These are phyloP conservation scores for Daedaleopsis sinensis DNA, from an alignment of 768 basidiomycete species.

Conservation along the genomic window DNA sequence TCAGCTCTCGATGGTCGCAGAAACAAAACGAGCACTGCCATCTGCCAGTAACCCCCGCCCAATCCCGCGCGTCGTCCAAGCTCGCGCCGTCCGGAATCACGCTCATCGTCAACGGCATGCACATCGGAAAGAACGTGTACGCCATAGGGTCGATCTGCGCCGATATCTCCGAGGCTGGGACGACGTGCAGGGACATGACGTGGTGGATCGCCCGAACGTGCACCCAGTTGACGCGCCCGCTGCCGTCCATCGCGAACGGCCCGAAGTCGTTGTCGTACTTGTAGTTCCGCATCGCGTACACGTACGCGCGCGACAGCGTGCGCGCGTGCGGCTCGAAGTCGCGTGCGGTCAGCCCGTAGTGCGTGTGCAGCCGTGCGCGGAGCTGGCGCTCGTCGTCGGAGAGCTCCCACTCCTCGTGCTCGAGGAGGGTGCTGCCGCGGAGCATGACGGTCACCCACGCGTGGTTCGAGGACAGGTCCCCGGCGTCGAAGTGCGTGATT, in stretches of 20 bases:
- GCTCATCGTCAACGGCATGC: constrained; percentile 57
- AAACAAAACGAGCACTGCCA: constrained; percentile 73
- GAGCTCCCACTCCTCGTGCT: constrained; percentile 28
- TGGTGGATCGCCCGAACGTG: constrained; percentile 61
- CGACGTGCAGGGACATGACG: constrained; percentile 54
- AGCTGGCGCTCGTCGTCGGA: constrained; percentile 46
- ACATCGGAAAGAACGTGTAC: constrained; percentile 46
- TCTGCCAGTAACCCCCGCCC: constrained; percentile 59
- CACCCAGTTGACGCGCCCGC: constrained; percentile 57
- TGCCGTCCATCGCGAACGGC: constrained; percentile 51
- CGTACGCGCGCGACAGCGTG: constrained; percentile 51
- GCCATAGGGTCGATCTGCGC: constrained; percentile 18
- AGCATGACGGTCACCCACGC: constrained; percentile 52
- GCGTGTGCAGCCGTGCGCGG: constrained; percentile 54
- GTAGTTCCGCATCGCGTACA: constrained; percentile 68
- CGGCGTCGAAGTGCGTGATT: constrained; percentile 25
- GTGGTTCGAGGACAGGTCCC: constrained; percentile 49
- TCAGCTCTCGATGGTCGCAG: constrained; percentile 65
- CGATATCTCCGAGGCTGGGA: constrained; percentile 33
- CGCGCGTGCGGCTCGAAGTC: constrained; percentile 42
- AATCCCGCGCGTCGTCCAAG: constrained; percentile 46
- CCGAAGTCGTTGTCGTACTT: constrained; percentile 52
- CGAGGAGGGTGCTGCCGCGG: constrained; percentile 47
- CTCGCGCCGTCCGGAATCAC: constrained; percentile 43
- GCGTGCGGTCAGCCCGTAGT: constrained; percentile 53